Evolutionary conservation across 2,329 filamentous ascomycete species (phyloP).

Genomic region (Botryotinia globosa): DNA sequence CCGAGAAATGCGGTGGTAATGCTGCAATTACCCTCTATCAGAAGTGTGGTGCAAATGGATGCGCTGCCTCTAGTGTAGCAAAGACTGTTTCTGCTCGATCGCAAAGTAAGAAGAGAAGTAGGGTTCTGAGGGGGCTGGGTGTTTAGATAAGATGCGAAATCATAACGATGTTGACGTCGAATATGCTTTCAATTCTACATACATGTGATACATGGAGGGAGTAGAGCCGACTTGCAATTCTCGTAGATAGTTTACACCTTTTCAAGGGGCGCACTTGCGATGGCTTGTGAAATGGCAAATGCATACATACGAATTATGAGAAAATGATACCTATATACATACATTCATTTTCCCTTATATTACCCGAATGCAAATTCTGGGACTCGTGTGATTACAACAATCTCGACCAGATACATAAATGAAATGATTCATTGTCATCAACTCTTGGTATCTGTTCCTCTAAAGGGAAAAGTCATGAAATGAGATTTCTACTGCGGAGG

Average conservation of each 20-base stretch:
- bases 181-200: not conserved
- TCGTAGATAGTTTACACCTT: not conserved
- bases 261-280: not conserved
- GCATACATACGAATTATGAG: not conserved
- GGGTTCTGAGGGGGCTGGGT: not conserved
- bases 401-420: not conserved
- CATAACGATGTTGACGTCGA: not conserved
- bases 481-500: not conserved
- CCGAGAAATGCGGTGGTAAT: constrained; percentile 17
- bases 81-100: not conserved
- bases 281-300: not conserved
- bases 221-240: not conserved
- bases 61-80: not conserved
- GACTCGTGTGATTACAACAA: not conserved
- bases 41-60: constrained; percentile 1
- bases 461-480: not conserved
- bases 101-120: constrained; percentile 1
- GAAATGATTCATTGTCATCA: no score
- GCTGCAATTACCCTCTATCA: constrained; percentile 18
- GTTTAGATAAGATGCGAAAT: not conserved
- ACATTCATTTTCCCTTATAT: no score
- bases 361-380: not conserved
- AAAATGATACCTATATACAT: not conserved
- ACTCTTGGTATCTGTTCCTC: not conserved
- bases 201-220: not conserved